Evolutionary conservation across 1,284 basidiomycete species (phyloP), one percentile per base, ranked within the genome.

Genomic region (Rhizoctonia solani): DNA sequence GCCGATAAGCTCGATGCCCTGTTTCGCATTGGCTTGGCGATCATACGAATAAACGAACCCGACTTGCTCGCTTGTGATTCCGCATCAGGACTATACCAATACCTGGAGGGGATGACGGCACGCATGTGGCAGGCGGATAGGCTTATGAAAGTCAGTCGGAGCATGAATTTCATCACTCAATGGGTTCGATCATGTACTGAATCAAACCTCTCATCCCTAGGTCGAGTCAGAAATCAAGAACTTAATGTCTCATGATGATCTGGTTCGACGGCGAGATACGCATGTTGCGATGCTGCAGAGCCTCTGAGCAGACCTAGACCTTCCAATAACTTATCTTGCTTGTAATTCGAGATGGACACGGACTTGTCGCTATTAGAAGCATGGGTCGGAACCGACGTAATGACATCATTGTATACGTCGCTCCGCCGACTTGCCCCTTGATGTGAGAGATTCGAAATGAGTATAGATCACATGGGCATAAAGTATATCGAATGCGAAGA

Each of bases 41-140:
- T 98, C 47, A 82, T 99, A 68, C 88, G 89, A 69, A 84, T 83
- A 68, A 92, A 93, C 76, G 92, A 96, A 75, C 79, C 81, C 29
- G 93, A 97, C 69, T 83, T 99, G 1, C 78, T 95, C 32, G 83
- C 82, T 0, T 93, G 92, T 73, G 86, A 89, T 67, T 92, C 90
- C 1, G 89, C 94, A 29, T 87, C 91, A 0, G 88, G 90, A 1
- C 85, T 98, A 6, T 98, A 98, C 73, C 88, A 92, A 8, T 85
- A 90, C 11, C 79, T 98, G 53, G 89, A 93, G 73, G 89, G 89
- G 71, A 80, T 96, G 72, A 95, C 96, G 0, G 92, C 90, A 13
- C 82, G 94, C 61, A 88, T 95, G 82, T 98, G 95, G 89, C 86
- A 93, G 69, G 88, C 92, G 0, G 95, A 98, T 75, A 90, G 88